Base-by-base conservation (phyloP, 2,329 filamentous ascomycete species). In the Clonostachys chloroleuca region DNA sequence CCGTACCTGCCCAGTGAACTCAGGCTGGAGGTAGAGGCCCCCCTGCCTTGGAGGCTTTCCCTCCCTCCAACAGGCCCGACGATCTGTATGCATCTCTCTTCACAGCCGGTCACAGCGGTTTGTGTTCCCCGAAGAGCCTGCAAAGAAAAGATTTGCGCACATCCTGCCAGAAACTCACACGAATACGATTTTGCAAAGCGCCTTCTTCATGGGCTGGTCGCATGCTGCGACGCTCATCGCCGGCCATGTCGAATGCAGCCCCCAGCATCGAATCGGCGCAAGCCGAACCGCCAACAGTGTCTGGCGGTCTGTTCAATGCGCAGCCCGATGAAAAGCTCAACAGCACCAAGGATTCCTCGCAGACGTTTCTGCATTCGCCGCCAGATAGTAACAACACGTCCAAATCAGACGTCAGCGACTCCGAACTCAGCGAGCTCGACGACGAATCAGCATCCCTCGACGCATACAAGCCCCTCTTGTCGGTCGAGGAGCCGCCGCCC, bases 381-480 rank as follows among this genome's bases (percentile, higher is more conserved):
- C 82, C 82, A 44, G 80, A 84, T 56, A 83, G 78, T 61, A 83
- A 83, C 65, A 77, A 77, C 61, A 73, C 76, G 47, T 67, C 72
- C 58, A 83, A 81, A 59, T 73, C 79, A 51, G 79, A 83, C 56
- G 73, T 67, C 44, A 81, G 77, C 61, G 80, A 84, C 57, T 86
- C 83, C 45, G 83, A 86, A 61, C 69, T 86, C 34, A 85, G 81
- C 67, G 83, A 86, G 46, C 71, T 85, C 45, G 82, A 85, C 52
- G 77, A 80, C 43, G 71, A 79, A 53, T 30, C 10, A 9, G 24
- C 24, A 30, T 30, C 70, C 69, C 41, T 66, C 72, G 43, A 52
- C 40, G 64, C 65, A 51, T 62, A 64, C 52, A 58, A 18, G 24
- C 47, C 44, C 44, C 9, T 46, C 35, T 36, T 49, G n/a, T 24